Evolutionary conservation across 176 grass and related monocot species (phyloP).

Genomic region (Tuctoria greenei): DNA sequence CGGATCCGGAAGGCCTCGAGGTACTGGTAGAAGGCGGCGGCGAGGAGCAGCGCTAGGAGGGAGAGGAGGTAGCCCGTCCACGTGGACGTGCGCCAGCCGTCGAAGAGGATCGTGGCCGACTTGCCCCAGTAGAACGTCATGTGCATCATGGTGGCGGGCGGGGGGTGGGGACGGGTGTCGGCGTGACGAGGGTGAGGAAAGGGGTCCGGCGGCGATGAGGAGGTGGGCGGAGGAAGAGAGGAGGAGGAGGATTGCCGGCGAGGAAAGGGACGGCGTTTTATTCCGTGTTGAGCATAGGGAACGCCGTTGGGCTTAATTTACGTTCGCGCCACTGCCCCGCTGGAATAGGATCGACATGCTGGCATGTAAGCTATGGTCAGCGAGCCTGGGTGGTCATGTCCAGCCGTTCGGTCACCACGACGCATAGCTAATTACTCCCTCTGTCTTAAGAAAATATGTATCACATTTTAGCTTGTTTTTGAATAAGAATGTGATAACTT

Average conservation of each 20-base stretch:
- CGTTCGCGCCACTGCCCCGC: too few relatives aligned
- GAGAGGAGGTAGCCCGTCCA: constrained; percentile 76
- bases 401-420: too few relatives aligned
- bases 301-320: background rate
- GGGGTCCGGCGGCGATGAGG: background rate
- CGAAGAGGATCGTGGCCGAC: constrained; percentile 83
- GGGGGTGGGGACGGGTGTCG: too few relatives aligned
- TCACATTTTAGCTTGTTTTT: too few relatives aligned
- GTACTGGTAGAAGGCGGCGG: constrained; percentile 94
- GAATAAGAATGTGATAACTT: too few relatives aligned
- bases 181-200: background rate
- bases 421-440: too few relatives aligned
- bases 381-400: too few relatives aligned
- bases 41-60: constrained; percentile 70
- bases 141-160: constrained; percentile 77
- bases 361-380: too few relatives aligned
- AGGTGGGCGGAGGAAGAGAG: background rate
- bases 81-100: constrained; percentile 72
- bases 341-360: background rate
- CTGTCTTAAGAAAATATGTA: too few relatives aligned
- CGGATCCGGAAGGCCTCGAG: constrained; percentile 82
- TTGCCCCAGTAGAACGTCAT: constrained; percentile 99
- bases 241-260: constrained; percentile 30
- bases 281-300: background rate
- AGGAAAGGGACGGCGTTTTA: constrained; percentile 20